Evolutionary conservation across 169 alveolate species (phyloP), one percentile per base, ranked within the genome.

Genomic region (Plasmodium coatneyi): DNA sequence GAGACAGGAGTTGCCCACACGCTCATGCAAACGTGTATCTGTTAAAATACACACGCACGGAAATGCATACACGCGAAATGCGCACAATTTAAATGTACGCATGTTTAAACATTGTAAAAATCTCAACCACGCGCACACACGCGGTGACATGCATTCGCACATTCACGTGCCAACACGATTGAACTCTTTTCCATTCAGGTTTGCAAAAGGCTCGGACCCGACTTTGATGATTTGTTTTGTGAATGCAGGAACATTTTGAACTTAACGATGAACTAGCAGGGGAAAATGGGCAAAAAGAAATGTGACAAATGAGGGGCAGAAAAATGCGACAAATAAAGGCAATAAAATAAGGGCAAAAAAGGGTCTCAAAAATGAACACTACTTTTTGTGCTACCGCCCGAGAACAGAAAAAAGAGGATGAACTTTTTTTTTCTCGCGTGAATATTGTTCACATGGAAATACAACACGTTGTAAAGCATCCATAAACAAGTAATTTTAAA

Each of bases 241-340:
- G 94, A 78, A 89, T 89, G 94, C 71, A 89, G 52, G 41, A 80
- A 89, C 82, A 89, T 60, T 49, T 52, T 89, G 28, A 39, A 89
- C 81, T 89, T 79, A 52, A 80, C 82, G 34, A 36, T 66, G 60
- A 89, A 79, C n/a, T 78, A 83, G 82, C 28, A 28, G 43, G 30
- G 22, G 72, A 25, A 22, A 54, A 84, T 5, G 41, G 25, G 41
- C 7, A 56, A 82, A 28, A 82, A 82, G 25, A 82, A n/a, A 30
- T 82, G 34, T 19, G 12, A n/a, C 30, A n/a, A 19, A 56, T 56
- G 72, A 56, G 30, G 72, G 34, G 30, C 28, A n/a, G 6, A 60
- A 60, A 19, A 60, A 60, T 60, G 76, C 28, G 14, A 10, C 76
- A 66, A 66, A 66, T 66, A 66, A 66, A 66, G n/a, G 76, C 41